Base-by-base conservation (phyloP, 2,329 filamentous ascomycete species). In the Aspergillus floridensis region DNA sequence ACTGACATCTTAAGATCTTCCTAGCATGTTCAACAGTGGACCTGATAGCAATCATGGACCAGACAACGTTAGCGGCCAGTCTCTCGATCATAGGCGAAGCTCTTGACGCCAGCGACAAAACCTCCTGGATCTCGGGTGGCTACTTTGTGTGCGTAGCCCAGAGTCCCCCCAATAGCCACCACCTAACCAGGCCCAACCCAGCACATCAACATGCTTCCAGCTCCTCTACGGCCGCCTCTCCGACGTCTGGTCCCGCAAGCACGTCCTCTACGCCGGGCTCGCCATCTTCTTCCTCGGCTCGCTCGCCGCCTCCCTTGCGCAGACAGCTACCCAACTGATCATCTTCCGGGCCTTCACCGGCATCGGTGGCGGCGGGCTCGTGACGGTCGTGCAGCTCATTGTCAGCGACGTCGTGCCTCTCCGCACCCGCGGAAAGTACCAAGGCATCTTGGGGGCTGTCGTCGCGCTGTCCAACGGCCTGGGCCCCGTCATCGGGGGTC, bases 171-270 rank as follows among this genome's bases (percentile, higher is more conserved):
- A 19, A 12, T 14, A 19, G 14, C 6, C 22, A 35, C 8, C 8
- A 7, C 21, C 11, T 49, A 26, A 19, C 8, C 32, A 31, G 10
- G 26, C 87, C 3, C 91, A 89, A 61, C 73, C 88, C 49, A 82
- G 92, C 32, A 91, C 90, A 1, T 89, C 86, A 10, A 88, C 86
- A 0, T 82, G 82, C 12, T 88, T 87, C 66, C 85, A 87, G 68
- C 82, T 87, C 53, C 76, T 89, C 3, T 88, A 88, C 68, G 86
- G 86, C 22, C 79, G 84, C 0, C 68, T 87, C 7, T 86, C 84
- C 0, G 85, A 88, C 66, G 82, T 87, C 8, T 81, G 86, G 60
- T 84, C 84, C 16, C 79, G 86, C 16, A 88, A 88, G 66, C 73
- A 79, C 2, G 76, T 88, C 7, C 81, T 84, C 24, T 72, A 88